Percentiles rank a stretch among this genome's conserved stretches.
phyloP scores from a whole-genome alignment of 2,329 filamentous ascomycete species.

The Dichotomopilus funicola region DNA sequence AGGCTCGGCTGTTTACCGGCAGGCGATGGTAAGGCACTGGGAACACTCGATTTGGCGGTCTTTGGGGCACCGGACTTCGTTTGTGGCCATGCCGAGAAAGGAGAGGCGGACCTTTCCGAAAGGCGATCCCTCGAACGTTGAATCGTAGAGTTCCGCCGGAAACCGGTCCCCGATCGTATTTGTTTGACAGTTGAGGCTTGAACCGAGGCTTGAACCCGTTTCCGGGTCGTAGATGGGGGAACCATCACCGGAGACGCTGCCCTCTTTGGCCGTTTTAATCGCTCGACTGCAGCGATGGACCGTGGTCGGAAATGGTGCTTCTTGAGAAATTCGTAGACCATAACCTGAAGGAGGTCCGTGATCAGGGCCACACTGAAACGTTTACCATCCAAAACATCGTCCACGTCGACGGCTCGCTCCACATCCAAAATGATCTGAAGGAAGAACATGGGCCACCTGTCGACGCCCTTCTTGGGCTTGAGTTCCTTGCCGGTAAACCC shows the following conservation, averaged over 20 bases:
- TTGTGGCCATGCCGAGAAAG: conserved; percentile 36
- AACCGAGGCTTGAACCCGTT: no score
- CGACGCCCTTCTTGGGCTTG: conserved; percentile 58
- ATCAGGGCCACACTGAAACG: conserved; percentile 48
- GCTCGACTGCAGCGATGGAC: conserved; percentile 20
- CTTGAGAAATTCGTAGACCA: conserved; percentile 68
- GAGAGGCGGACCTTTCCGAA: conserved; percentile 20
- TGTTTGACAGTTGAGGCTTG: no score
- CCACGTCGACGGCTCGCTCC: conserved; percentile 13
- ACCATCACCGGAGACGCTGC: not conserved
- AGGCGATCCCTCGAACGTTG: not conserved
- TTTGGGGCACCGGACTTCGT: conserved; percentile 23
- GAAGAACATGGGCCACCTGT: conserved; percentile 85
- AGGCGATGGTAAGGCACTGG: not conserved
- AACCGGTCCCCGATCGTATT: no score
- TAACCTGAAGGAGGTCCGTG: conserved; percentile 58
- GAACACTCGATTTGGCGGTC: conserved; percentile 24
- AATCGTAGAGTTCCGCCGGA: no score
- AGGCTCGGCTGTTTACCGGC: no score
- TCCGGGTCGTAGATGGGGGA: no score
- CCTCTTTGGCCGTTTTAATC: conserved; percentile 4
- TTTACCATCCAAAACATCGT: conserved; percentile 41
- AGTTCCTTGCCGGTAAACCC: conserved; percentile 45
- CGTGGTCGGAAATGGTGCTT: conserved; percentile 62
- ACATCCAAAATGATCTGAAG: conserved; percentile 52